Base-by-base conservation (phyloP, 192 early-diverging fungal genomes). In the Coemansia sp. region DNA sequence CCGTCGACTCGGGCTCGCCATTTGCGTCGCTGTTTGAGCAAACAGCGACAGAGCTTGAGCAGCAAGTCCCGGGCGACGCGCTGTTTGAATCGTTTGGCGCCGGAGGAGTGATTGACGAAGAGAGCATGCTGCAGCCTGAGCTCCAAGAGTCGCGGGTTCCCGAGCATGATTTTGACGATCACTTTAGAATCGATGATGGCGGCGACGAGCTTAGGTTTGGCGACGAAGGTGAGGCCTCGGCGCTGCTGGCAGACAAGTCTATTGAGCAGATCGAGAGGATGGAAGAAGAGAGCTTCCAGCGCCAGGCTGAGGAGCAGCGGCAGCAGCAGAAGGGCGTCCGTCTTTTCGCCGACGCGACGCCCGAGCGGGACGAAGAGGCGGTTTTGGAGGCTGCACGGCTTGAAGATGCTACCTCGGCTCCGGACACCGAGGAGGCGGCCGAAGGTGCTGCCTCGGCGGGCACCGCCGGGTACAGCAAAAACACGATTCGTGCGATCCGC, bases 401-500 rank as follows among this genome's bases (percentile, higher is more conserved):
- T 28, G 14, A 30, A 38, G 61, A 21, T 16, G 10, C n/a, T n/a
- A n/a, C n/a, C n/a, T n/a, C n/a, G n/a, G n/a, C n/a, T n/a, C n/a
- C n/a, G n/a, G n/a, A n/a, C n/a, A n/a, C n/a, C n/a, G n/a, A n/a
- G n/a, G n/a, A n/a, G n/a, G n/a, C n/a, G n/a, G n/a, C n/a, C n/a
- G n/a, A n/a, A n/a, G n/a, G n/a, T n/a, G n/a, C n/a, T n/a, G n/a
- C n/a, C n/a, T n/a, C 35, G 6, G 29, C 22, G 23, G 19, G 22
- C 14, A 30, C 45, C 8, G 16, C 28, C 10, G 28, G 22, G 18
- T 83, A 83, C 64, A 87, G 86, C 60, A 82, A 80, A 25, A 83
- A 68, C 59, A 85, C 88, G 8, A 76, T 81, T 27, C 75, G 86
- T n/a, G 84, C 88, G 11, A 87, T 88, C 67, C 70, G 74, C 28